Evolutionary conservation across 805 yeast genomes (phyloP).

Genomic region (Zygotorulaspora chibaensis): DNA sequence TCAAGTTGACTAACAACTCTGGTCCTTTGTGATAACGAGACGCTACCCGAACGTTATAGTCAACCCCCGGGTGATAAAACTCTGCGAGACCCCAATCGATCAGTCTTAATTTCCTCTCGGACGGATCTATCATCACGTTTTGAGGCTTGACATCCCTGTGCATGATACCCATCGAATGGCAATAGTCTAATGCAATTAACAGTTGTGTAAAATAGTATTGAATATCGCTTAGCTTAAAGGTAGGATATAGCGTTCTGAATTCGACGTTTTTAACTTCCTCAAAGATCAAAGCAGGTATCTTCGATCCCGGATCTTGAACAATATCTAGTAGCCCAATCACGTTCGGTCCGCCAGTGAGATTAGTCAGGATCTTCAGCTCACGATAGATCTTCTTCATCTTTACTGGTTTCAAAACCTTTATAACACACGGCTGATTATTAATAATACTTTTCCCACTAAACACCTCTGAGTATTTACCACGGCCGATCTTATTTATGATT

Average conservation of each 20-base stretch:
- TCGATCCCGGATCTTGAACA: slow-evolving; percentile 79
- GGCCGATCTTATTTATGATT: slow-evolving; percentile 75
- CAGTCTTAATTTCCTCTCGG: slow-evolving; percentile 54
- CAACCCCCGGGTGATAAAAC: slow-evolving; percentile 84
- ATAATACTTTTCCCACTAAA: slow-evolving; percentile 73
- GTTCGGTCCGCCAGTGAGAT: slow-evolving; percentile 79
- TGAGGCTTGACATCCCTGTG: slow-evolving; percentile 94
- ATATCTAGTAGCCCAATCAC: slow-evolving; percentile 71
- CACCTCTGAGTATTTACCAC: slow-evolving; percentile 93
- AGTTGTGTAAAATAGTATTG: slow-evolving; percentile 80
- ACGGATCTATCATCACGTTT: slow-evolving; percentile 88
- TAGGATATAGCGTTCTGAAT: slow-evolving; percentile 81
- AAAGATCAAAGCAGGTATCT: slow-evolving; percentile 84
- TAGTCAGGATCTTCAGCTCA: slow-evolving; percentile 82
- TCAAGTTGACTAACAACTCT: slow-evolving; percentile 75
- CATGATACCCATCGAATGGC: slow-evolving; percentile 92
- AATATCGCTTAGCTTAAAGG: slow-evolving; percentile 68
- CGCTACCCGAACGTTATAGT: slow-evolving; percentile 88
- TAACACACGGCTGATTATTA: slow-evolving; percentile 64
- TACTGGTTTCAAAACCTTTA: slow-evolving; percentile 90
- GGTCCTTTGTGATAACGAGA: slow-evolving; percentile 92
- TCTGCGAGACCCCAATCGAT: slow-evolving; percentile 97
- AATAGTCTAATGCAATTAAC: slow-evolving; percentile 76
- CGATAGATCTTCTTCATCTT: slow-evolving; percentile 88
- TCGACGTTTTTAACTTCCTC: slow-evolving; percentile 83